Base-by-base conservation (phyloP, 192 early-diverging fungal genomes). In the Gorgonomyces haynaldii region DNA sequence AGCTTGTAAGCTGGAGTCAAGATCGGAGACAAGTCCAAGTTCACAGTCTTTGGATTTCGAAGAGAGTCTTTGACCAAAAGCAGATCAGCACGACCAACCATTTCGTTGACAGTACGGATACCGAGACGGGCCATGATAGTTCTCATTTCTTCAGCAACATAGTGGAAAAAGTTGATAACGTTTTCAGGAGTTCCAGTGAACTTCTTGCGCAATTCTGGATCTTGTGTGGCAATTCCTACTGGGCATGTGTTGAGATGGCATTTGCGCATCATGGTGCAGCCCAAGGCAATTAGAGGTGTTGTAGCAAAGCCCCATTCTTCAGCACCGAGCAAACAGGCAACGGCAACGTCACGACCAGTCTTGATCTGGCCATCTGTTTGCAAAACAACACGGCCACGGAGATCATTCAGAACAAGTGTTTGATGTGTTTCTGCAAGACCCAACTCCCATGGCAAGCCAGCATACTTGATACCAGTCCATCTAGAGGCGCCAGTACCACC, bases 301-400 rank as follows among this genome's bases (percentile, higher is more conserved):
- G 95, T 98, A 40, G 95, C 95, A 54, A 98, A 98, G 22, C 95
- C 95, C 82, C 89, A 96, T 72, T 98, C 95, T 62, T 98, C 95
- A 40, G 92, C 95, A 52, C 95, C 95, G 39, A 98, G 79, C 64
- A 98, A 71, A 66, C 91, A 91, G 1, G 95, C 91, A 63, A 98
- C 81, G 4, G 92, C 95, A 23, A 98, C 86, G 70, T 98, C 95
- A 39, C 86, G 81, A 32, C 91, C 95, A 4, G 92, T 98, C 69
- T 88, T 89, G 61, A 98, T 83, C 66, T 98, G 95, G 38, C 95
- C 95, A 68, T 98, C 95, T 21, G 95, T 96, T 69, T 98, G 95
- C 42, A 98, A 73, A 42, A 91, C 74, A 49, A 98, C 86, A 49
- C 95, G 83, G 27, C 92, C 92, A 65, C 95, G 85, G 38, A 98